Conservation (phyloP, 1,139 yeast species). For the Taphrina betulina region DNA sequence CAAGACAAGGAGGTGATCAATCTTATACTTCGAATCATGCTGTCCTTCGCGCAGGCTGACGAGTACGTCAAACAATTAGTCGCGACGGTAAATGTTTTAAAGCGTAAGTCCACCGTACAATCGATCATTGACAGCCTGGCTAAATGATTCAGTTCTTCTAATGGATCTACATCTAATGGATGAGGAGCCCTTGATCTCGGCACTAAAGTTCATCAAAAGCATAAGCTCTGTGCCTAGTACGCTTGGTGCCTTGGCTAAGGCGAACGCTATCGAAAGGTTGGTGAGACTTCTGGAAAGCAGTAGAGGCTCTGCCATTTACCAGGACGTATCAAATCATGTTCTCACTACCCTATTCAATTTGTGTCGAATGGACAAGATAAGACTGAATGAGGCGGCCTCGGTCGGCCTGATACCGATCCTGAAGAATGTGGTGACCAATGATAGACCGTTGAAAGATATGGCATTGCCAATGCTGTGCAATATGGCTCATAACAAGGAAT, state of each 20-base stretch:
- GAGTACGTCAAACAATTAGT: conserved; percentile 42
- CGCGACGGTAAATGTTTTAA: conserved; percentile 38
- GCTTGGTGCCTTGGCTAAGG: conserved; percentile 40
- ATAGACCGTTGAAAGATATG: conserved; percentile 59
- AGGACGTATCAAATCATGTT: conserved; percentile 41
- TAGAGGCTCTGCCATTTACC: conserved; percentile 22
- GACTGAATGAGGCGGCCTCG: conserved; percentile 56
- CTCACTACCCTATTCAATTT: conserved; percentile 50
- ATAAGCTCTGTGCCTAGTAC: conserved; percentile 42
- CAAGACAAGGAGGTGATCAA: conserved; percentile 32
- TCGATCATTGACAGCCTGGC: background rate
- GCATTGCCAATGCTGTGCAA: conserved; percentile 65
- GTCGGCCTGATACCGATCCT: conserved; percentile 58
- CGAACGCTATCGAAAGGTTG: conserved; percentile 43
- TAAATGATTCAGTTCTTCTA: conserved; percentile 33
- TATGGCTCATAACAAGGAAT: conserved; percentile 52
- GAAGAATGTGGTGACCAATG: conserved; percentile 50
- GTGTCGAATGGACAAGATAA: conserved; percentile 56
- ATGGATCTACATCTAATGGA: conserved; percentile 38
- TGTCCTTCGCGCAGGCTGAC: conserved; percentile 44
- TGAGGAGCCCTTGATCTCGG: conserved; percentile 38
- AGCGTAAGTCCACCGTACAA: conserved; percentile 14
- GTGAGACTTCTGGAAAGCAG: conserved; percentile 37
- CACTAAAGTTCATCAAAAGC: conserved; percentile 43
- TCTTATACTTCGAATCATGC: conserved; percentile 41